phyloP scores from a whole-genome alignment of 2,329 filamentous ascomycete genomes.

The Domatiomyces catenatus region DNA sequence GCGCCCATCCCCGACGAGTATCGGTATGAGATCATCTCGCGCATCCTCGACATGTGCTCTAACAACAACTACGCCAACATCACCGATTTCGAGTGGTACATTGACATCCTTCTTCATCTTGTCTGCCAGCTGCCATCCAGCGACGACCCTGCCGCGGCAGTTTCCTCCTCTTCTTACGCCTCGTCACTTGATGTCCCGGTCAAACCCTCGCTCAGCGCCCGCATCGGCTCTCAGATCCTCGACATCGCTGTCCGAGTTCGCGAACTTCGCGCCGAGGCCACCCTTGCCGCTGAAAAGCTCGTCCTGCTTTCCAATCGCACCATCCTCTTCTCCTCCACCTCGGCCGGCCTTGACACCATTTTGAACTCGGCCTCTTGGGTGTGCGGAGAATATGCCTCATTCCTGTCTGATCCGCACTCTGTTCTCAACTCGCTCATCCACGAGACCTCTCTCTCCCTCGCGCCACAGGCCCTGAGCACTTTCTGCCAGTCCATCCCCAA shows the following conservation, averaged over 20 bases:
- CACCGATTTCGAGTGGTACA: slow-evolving; percentile 92
- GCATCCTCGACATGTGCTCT: slow-evolving; percentile 79
- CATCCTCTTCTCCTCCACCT: slow-evolving; percentile 39
- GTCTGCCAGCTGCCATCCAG: slow-evolving; percentile 20
- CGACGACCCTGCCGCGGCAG: slow-evolving; percentile 2
- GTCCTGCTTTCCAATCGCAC: slow-evolving; percentile 46
- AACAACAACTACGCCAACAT: slow-evolving; percentile 75
- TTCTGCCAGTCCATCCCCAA: slow-evolving; percentile 78
- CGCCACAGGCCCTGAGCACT: slow-evolving; percentile 55
- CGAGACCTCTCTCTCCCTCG: slow-evolving; percentile 40
- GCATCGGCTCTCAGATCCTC: slow-evolving; percentile 69
- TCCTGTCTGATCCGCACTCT: slow-evolving; percentile 54
- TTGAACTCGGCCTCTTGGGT: slow-evolving; percentile 70
- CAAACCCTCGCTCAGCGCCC: slow-evolving; percentile 18
- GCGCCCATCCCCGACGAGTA: slow-evolving; percentile 73
- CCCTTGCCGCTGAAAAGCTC: slow-evolving; percentile 63
- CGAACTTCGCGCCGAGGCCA: slow-evolving; percentile 63
- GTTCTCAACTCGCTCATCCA: slow-evolving; percentile 62
- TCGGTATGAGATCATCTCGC: slow-evolving; percentile 61
- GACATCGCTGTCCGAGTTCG: slow-evolving; percentile 86
- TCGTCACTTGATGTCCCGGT: background rate
- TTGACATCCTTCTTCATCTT: slow-evolving; percentile 74
- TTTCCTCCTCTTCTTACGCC: slow-evolving; percentile 1
- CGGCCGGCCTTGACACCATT: slow-evolving; percentile 43
- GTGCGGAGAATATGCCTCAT: slow-evolving; percentile 70